Base-by-base conservation (phyloP, 768 basidiomycete genomes). In the Termitomyces heimii region DNA sequence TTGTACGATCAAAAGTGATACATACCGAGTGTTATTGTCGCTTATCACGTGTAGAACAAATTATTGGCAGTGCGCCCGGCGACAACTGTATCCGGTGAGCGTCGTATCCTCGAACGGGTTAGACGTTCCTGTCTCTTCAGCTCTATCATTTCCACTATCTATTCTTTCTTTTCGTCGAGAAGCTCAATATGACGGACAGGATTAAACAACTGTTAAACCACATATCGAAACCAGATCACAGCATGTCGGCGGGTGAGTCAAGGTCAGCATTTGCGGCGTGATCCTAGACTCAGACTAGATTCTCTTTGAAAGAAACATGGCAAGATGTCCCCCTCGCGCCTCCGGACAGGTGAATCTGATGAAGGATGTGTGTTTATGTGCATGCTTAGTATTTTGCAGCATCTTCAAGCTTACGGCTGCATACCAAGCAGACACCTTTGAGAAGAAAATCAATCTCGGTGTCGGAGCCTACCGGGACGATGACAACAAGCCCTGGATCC, bases 381-480 rank as follows among this genome's bases (percentile, higher is more conserved):
- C 42, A 42, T 4, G 31, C 32, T 40, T 34, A 44, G 54, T 47
- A 55, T 60, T 56, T 62, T 39, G 43, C 63, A 94, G 92, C 73
- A 94, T 94, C 67, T 93, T 93, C 83, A 85, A 92, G 75, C 80
- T 97, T 61, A 93, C 92, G 0, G 88, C 92, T 20, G 85, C 91
- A 2, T 96, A 86, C 84, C 93, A 94, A 70, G 83, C 81, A 29
- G 92, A 97, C 69, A 67, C 81, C 2, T 82, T 78, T 69, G 77
- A 82, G 14, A 72, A 86, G 60, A 97, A 97, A 77, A 79, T 95
- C 72, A 96, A 96, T 70, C 79, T 97, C 24, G 93, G 94, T 39
- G 94, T 94, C 45, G 94, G 94, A 45, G 94, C 94, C 8, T 97
- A 97, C 70, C 82, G 94, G 63, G 94, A 95, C 66, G 82, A 94